A percentile compares a stretch with the other conserved stretches of the same genome.
phyloP scores from a whole-genome alignment of 2,329 filamentous ascomycete genomes.

The Pseudogymnoascus sp. region DNA sequence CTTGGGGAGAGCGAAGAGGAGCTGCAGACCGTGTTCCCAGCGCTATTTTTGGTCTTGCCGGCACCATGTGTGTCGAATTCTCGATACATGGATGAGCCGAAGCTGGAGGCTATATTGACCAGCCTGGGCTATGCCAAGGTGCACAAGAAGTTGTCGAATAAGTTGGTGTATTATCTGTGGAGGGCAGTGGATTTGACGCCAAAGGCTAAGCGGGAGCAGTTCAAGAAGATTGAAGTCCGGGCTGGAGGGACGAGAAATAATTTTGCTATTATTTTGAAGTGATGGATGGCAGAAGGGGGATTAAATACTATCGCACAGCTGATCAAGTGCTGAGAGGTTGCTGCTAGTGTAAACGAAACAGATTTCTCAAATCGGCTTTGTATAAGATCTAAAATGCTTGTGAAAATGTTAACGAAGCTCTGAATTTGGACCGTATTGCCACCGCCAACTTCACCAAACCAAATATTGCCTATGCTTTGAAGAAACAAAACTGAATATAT shows the following conservation, averaged over 20 bases:
- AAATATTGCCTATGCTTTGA: neutral
- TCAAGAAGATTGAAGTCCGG: slow-evolving; percentile 69
- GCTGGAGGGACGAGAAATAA: slow-evolving; percentile 77
- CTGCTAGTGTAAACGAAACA: slow-evolving; percentile 8
- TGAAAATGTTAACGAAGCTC: neutral
- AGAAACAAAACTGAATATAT: neutral
- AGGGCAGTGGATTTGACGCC: slow-evolving; percentile 34
- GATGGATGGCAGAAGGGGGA: slow-evolving; percentile 9
- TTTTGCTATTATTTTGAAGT: slow-evolving; percentile 67
- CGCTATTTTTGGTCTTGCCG: slow-evolving; percentile 82
- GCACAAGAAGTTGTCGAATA: slow-evolving; percentile 66
- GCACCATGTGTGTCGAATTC: slow-evolving; percentile 85
- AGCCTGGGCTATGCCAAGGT: slow-evolving; percentile 63
- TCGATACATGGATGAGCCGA: slow-evolving; percentile 70
- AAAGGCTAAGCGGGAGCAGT: slow-evolving; percentile 30
- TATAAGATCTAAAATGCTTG: neutral
- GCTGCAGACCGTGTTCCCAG: slow-evolving; percentile 45
- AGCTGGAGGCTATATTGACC: slow-evolving; percentile 64
- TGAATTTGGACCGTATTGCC: neutral
- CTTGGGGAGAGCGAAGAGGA: slow-evolving; percentile 15
- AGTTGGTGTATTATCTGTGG: slow-evolving; percentile 90
- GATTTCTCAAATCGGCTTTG: neutral
- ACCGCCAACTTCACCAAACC: neutral
- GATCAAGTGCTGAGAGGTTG: slow-evolving; percentile 8
- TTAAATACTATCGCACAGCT: slow-evolving; percentile 4